Percentiles rank a stretch among this genome's conserved stretches.
Conservation (phyloP, 1,139 yeast genomes). For the Pichia sp. region DNA sequence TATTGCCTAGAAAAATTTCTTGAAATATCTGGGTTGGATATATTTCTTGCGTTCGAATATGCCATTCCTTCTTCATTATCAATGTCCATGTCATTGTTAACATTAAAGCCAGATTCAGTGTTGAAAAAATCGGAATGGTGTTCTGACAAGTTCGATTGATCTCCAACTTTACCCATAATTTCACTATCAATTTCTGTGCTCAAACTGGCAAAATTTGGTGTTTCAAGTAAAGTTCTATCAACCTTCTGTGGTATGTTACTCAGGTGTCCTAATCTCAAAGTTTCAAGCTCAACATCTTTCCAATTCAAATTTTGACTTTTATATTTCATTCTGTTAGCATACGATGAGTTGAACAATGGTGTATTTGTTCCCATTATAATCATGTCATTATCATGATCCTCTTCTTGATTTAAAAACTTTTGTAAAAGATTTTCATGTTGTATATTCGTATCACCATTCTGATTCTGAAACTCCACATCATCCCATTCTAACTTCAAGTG, state of each 20-base stretch:
- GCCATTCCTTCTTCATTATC: background rate
- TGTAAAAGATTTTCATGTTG: slow-evolving; percentile 22
- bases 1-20: slow-evolving; percentile 13
- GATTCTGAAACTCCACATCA: slow-evolving; percentile 28
- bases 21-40: slow-evolving; percentile 8
- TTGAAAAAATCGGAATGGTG: no score
- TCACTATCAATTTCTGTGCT: background rate
- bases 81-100: background rate
- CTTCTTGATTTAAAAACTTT: slow-evolving; percentile 22
- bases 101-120: background rate
- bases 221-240: slow-evolving; percentile 21
- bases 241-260: background rate
- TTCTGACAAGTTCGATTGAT: background rate
- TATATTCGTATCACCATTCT: slow-evolving; percentile 8
- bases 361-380: slow-evolving; percentile 18
- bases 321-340: slow-evolving; percentile 23
- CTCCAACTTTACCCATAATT: background rate
- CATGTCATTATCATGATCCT: slow-evolving; percentile 24
- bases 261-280: slow-evolving; percentile 15
- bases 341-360: slow-evolving; percentile 24
- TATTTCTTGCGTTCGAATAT: slow-evolving; percentile 2
- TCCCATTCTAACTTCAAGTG: slow-evolving; percentile 32
- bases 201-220: slow-evolving; percentile 12
- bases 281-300: slow-evolving; percentile 31
- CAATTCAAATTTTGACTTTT: slow-evolving; percentile 26